phyloP scores from a whole-genome alignment of 2,329 filamentous ascomycete species.

The Furcasterigmium sp. region DNA sequence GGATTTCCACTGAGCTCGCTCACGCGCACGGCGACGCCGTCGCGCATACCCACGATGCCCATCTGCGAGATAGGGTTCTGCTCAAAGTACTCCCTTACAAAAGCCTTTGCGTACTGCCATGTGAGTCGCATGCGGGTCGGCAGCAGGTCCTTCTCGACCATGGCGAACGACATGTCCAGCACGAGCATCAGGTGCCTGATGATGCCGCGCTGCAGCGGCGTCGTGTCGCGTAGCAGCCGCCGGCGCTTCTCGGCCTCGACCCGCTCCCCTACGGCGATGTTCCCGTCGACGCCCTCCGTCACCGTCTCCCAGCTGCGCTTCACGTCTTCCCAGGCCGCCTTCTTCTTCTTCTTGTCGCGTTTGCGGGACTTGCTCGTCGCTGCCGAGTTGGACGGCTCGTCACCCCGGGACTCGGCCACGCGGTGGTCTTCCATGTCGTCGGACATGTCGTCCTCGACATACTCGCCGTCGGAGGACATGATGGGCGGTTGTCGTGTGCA shows the following conservation, averaged over 20 bases:
- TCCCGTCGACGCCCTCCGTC: constrained; percentile 73
- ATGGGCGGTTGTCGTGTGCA: too few relatives aligned
- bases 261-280: constrained; percentile 68
- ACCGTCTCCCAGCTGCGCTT: constrained; percentile 68
- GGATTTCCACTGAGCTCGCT: constrained; percentile 91
- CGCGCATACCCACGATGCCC: constrained; percentile 86
- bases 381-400: constrained; percentile 18
- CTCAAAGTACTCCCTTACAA: constrained; percentile 93
- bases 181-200: constrained; percentile 94
- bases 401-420: constrained; percentile 30
- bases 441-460: constrained; percentile 56
- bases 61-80: constrained; percentile 98
- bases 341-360: constrained; percentile 20
- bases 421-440: constrained; percentile 55
- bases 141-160: constrained; percentile 91
- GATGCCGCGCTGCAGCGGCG: constrained; percentile 90
- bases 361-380: background rate
- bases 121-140: constrained; percentile 81
- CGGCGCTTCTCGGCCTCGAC: constrained; percentile 77
- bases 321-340: constrained; percentile 58
- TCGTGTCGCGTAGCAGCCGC: constrained; percentile 86
- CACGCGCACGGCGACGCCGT: constrained; percentile 80
- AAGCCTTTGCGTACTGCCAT: constrained; percentile 77
- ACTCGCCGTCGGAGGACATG: constrained; percentile 72
- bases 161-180: constrained; percentile 86